Evolutionary conservation across 2,329 filamentous ascomycete genomes (phyloP), one percentile per base, ranked within the genome.

Genomic region (Blastomyces percursus): DNA sequence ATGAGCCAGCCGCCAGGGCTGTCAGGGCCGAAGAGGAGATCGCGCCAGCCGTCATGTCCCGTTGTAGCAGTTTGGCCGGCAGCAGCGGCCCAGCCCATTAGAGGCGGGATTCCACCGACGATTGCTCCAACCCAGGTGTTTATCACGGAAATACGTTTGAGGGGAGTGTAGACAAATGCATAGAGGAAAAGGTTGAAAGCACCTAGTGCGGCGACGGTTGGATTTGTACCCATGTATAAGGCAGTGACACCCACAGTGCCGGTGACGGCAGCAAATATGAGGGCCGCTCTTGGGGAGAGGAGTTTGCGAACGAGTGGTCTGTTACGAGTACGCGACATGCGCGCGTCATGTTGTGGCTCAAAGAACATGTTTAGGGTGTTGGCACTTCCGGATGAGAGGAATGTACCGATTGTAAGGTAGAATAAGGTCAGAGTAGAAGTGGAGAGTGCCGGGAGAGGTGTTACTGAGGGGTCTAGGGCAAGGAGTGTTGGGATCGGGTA

Each of bases 311-410:
- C 94, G 0, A 99, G 80, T 0, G 94, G 94, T 4, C 94, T 80
- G 69, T 96, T 96, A 35, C 90, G 84, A 1, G 94, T 99, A n/a
- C 94, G 86, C 44, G 84, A 86, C 94, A 99, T 99, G 70, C 89
- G 86, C 55, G 91, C 90, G 74, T 99, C 94, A 71, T 92, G 92
- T 64, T 86, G 82, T 11, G 87, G 89, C 76, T 99, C 94, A 76
- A 96, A 91, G 63, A 96, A 85, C 94, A 99, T 99, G 76, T 99
- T 99, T 67, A 97, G 81, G 1, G 94, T 85, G 73, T 99, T 99
- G 52, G 94, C 94, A 64, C 89, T 90, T 52, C 92, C 91, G n/a
- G 86, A 89, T 74, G 90, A 94, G 24, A 96, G 82, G 4, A 92
- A 86, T 0, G 94, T 97, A 64, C 94, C 93, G 3, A 85, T 85